These are phyloP conservation scores for Oryza longistaminata DNA, from an alignment of 176 grass and related monocot species.

Conservation along the genomic window DNA sequence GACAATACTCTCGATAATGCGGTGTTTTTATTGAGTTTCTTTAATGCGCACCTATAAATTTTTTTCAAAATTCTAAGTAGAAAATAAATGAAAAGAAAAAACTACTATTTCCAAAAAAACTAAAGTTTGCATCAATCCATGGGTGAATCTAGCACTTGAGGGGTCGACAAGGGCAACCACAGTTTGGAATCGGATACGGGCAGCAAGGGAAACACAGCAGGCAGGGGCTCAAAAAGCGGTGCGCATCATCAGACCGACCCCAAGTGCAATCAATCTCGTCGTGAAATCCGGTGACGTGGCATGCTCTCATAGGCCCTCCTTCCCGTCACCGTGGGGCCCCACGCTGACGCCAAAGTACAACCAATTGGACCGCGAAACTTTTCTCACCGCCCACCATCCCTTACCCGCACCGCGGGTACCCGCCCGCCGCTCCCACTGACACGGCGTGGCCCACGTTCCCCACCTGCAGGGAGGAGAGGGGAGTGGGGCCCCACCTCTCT, in stretches of 20 bases:
- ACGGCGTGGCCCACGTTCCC: background rate
- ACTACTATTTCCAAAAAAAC: background rate
- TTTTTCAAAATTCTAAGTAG: too few species aligned
- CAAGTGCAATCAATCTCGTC: background rate
- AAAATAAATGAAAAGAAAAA: too few species aligned
- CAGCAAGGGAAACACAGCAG: background rate
- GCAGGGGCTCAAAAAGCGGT: background rate
- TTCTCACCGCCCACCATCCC: constrained; percentile 47
- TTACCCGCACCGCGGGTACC: constrained; percentile 21
- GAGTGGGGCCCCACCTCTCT: too few species aligned
- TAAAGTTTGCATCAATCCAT: background rate
- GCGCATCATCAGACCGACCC: background rate
- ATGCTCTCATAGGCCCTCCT: background rate
- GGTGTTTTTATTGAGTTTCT: too few species aligned
- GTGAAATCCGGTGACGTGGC: background rate
- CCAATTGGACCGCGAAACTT: background rate
- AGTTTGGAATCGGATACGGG: background rate
- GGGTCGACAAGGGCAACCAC: background rate
- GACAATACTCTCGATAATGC: too few species aligned
- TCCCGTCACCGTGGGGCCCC: background rate
- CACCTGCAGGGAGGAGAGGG: accelerated
- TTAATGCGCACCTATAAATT: too few species aligned
- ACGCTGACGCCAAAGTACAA: constrained; percentile 25
- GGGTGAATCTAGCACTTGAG: background rate
- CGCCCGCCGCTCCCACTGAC: accelerated